phyloP scores from a whole-genome alignment of 2,329 filamentous ascomycete genomes.

The Pyricularia grisea region DNA sequence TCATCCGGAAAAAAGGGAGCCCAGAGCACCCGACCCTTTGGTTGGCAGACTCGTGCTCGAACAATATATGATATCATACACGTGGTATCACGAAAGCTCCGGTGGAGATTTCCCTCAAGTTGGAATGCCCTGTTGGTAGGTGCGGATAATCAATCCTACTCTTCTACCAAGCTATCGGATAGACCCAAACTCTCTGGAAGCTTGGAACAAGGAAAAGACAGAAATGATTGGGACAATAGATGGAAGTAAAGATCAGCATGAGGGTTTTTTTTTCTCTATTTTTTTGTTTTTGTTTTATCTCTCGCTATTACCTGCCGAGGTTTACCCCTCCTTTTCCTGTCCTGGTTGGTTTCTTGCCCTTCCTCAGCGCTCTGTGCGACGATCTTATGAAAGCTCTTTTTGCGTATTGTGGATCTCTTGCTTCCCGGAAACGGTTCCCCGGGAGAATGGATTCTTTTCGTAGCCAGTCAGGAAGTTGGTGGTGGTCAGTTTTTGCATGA shows the following conservation, averaged over 20 bases:
- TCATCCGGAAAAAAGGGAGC: background rate
- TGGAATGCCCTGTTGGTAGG: background rate
- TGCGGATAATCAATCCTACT: background rate
- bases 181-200: background rate
- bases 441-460: background rate
- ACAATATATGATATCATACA: slow-evolving; percentile 1
- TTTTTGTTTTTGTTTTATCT: no score
- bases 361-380: background rate
- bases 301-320: background rate
- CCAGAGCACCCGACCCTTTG: background rate
- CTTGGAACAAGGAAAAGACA: background rate
- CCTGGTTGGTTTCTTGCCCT: background rate
- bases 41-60: background rate
- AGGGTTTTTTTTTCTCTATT: background rate
- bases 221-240: background rate
- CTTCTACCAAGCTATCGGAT: background rate
- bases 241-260: background rate
- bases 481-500: background rate
- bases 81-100: background rate
- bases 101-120: background rate
- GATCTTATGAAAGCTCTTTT: background rate
- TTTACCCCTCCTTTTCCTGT: background rate
- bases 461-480: background rate
- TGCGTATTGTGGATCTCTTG: background rate
- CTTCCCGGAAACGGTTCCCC: background rate